phyloP scores from a whole-genome alignment of 441 rosid species.

The Metrosideros polymorpha region DNA sequence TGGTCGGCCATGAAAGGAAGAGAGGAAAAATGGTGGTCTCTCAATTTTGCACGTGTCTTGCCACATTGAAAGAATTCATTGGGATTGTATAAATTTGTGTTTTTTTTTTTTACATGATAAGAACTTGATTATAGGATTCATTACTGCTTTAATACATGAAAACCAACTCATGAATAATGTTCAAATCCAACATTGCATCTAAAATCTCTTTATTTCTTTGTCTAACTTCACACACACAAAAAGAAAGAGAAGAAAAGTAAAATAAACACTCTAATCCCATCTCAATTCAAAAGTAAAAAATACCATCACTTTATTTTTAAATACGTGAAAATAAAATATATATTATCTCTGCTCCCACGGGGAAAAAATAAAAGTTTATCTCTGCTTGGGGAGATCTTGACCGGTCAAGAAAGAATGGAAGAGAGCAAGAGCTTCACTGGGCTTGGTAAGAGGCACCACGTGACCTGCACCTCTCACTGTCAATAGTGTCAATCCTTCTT shows the following conservation, averaged over 20 bases:
- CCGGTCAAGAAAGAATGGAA: constrained; percentile 33
- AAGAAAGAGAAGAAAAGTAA: too few species aligned
- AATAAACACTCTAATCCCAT: background rate
- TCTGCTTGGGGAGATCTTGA: constrained; percentile 21
- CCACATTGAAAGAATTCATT: too few species aligned
- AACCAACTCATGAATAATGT: background rate
- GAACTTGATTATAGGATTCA: background rate
- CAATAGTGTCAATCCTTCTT: constrained; percentile 27
- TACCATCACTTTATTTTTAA: too few species aligned
- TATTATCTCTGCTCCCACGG: background rate
- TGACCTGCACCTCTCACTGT: constrained; percentile 62
- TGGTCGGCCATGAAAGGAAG: too few species aligned
- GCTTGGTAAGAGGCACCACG: constrained; percentile 46
- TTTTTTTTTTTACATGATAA: background rate
- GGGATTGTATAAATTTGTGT: background rate
- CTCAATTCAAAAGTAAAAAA: background rate
- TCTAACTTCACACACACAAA: background rate
- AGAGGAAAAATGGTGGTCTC: too few species aligned
- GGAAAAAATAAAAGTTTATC: background rate
- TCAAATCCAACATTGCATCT: background rate
- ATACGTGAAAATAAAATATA: background rate
- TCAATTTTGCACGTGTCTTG: too few species aligned
- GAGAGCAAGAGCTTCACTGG: constrained; percentile 36
- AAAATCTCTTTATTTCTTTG: background rate
- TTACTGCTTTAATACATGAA: background rate